phyloP scores from a whole-genome alignment of 257 asterid genomes.

The Ajuga chamaepitys region DNA sequence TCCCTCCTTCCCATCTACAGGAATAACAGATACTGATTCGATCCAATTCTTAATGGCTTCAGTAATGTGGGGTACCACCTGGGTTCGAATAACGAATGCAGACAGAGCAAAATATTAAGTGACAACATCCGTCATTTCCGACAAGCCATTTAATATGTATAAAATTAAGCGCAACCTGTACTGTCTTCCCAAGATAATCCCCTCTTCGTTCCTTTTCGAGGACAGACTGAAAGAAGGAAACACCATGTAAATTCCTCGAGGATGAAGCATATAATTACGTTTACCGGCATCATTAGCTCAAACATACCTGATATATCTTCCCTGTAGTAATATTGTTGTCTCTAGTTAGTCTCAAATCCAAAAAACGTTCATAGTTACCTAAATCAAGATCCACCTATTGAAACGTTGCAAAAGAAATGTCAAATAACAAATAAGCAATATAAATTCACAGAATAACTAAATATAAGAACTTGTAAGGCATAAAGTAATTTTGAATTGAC shows the following conservation, averaged over 20 bases:
- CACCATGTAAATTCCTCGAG: slow-evolving; percentile 17
- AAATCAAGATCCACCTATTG: slow-evolving; percentile 93
- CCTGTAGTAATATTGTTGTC: slow-evolving; percentile 98
- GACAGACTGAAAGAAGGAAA: slow-evolving; percentile 61
- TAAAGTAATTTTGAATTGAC: neutral
- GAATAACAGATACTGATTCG: slow-evolving; percentile 67
- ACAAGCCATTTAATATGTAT: neutral
- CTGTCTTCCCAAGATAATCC: slow-evolving; percentile 97
- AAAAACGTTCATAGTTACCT: slow-evolving; percentile 90
- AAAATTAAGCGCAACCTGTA: slow-evolving; percentile 57
- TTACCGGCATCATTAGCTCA: neutral
- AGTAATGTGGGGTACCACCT: slow-evolving; percentile 97
- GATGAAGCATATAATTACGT: slow-evolving; percentile 10
- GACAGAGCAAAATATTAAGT: neutral
- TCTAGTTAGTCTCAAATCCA: slow-evolving; percentile 88
- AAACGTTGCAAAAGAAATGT: slow-evolving; percentile 3
- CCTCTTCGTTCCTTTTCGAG: slow-evolving; percentile 90
- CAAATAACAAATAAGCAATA: slow-evolving; percentile 4
- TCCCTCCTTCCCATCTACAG: slow-evolving; percentile 89
- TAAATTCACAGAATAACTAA: neutral
- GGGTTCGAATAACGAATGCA: slow-evolving; percentile 16
- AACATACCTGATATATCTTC: slow-evolving; percentile 87
- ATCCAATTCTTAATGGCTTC: slow-evolving; percentile 94
- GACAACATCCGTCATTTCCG: neutral
- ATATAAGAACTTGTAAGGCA: neutral